Percentiles rank a stretch among this genome's conserved stretches.
phyloP scores from a whole-genome alignment of 2,329 filamentous ascomycete species.

The Cercospora beticola region DNA sequence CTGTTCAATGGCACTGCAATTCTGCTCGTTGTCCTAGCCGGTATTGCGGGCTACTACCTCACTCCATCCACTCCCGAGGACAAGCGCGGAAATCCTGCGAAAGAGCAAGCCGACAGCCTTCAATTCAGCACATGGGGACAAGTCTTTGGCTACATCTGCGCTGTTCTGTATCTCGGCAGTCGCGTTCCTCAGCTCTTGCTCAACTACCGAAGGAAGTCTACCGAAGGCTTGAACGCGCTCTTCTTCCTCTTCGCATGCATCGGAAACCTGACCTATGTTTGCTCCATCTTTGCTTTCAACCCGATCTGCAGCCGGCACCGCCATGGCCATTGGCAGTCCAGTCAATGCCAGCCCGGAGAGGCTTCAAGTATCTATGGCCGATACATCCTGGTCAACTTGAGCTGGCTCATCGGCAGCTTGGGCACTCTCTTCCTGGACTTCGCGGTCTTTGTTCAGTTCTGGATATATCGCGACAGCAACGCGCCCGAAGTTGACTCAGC shows the following conservation, averaged over 20 bases:
- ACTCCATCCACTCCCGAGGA: slow-evolving; percentile 48
- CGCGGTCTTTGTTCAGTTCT: slow-evolving; percentile 87
- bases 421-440: slow-evolving; percentile 84
- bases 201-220: slow-evolving; percentile 89
- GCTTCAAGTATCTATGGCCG: slow-evolving; percentile 65
- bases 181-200: slow-evolving; percentile 86
- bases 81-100: slow-evolving; percentile 28
- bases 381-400: slow-evolving; percentile 86
- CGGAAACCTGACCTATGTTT: slow-evolving; percentile 89
- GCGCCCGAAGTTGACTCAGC: slow-evolving; percentile 20
- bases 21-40: slow-evolving; percentile 78
- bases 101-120: slow-evolving; percentile 52
- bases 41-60: slow-evolving; percentile 82
- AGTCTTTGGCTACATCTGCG: slow-evolving; percentile 90
- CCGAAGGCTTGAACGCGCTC: slow-evolving; percentile 86
- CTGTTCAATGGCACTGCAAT: slow-evolving; percentile 75
- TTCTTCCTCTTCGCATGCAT: slow-evolving; percentile 97
- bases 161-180: slow-evolving; percentile 82
- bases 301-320: slow-evolving; percentile 59
- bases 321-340: slow-evolving; percentile 38
- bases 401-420: slow-evolving; percentile 85
- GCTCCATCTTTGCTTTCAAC: slow-evolving; percentile 88
- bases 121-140: slow-evolving; percentile 77
- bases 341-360: slow-evolving; percentile 65
- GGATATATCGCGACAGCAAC: slow-evolving; percentile 66